These are phyloP conservation scores for Claviceps citrina DNA, from an alignment of 2,329 filamentous ascomycete species.

Conservation along the genomic window DNA sequence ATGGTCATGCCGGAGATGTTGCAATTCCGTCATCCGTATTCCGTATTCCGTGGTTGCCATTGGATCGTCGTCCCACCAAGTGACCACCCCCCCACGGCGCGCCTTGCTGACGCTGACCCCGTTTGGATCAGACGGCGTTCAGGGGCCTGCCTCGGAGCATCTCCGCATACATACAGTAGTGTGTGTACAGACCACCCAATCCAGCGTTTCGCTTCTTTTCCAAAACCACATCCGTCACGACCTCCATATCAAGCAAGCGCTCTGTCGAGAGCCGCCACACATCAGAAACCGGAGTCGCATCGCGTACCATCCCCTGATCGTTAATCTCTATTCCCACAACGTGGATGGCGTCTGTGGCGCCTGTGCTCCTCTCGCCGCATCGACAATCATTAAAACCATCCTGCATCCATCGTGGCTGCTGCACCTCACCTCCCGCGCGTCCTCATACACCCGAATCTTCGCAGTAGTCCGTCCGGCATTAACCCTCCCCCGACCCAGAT, in stretches of 20 bases:
- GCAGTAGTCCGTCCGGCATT: not conserved
- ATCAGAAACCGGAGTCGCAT: not conserved
- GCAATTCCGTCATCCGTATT: too few relatives aligned
- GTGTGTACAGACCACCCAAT: too few relatives aligned
- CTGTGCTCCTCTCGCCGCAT: slow-evolving; percentile 3
- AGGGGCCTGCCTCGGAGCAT: slow-evolving; percentile 5
- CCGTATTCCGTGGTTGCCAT: too few relatives aligned
- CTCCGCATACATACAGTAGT: slow-evolving; percentile 1
- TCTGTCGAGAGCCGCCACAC: not conserved
- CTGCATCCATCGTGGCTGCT: slow-evolving; percentile 1
- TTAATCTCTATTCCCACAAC: slow-evolving; percentile 1
- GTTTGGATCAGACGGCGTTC: slow-evolving; percentile 1
- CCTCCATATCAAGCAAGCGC: not conserved
- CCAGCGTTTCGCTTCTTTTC: not conserved
- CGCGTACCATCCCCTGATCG: too few relatives aligned
- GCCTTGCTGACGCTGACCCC: too few relatives aligned
- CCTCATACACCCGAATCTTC: not conserved
- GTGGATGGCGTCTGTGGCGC: not conserved
- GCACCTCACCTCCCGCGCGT: slow-evolving; percentile 1
- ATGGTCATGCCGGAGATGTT: not conserved
- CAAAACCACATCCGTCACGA: not conserved
- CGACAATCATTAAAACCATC: slow-evolving; percentile 1
- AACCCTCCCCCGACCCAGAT: not conserved
- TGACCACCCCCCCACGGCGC: too few relatives aligned
- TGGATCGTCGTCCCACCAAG: not conserved